Conservation (phyloP, 2,329 filamentous ascomycete species). For the Aspergillus viridinutans region DNA sequence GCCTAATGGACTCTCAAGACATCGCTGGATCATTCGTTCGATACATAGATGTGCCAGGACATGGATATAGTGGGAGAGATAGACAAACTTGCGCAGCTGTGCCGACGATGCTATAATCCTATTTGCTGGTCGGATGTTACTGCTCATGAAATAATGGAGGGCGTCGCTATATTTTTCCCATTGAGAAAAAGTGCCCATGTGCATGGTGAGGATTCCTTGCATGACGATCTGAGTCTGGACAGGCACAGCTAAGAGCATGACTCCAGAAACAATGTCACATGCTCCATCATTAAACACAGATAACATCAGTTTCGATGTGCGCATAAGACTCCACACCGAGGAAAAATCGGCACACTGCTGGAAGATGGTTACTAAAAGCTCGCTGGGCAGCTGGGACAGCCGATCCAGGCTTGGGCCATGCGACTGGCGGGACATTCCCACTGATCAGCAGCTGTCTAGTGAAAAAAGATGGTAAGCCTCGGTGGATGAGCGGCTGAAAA, state of each 20-base stretch:
- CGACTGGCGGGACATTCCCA: no score
- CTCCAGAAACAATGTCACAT: neutral
- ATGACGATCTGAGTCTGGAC: neutral
- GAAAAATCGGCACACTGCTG: neutral
- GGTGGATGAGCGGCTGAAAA: no score
- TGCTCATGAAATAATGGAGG: neutral
- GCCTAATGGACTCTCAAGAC: neutral
- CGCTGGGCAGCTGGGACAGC: conserved; percentile 4
- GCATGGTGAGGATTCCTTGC: neutral
- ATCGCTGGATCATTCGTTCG: neutral
- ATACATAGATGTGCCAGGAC: conserved; percentile 1
- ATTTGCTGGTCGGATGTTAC: neutral
- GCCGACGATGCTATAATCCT: neutral
- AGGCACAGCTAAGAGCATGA: neutral
- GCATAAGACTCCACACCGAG: neutral
- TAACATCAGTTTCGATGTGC: neutral
- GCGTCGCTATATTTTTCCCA: neutral
- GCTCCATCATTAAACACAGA: neutral
- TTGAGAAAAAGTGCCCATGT: neutral
- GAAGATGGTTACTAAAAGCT: neutral
- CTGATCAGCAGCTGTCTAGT: no score
- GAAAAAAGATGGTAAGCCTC: no score
- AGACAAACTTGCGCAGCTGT: neutral
- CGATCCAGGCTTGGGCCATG: neutral
- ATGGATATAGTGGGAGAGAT: neutral